Base-by-base conservation (phyloP, 305 asterid species). In the Fraxinus floribunda region DNA sequence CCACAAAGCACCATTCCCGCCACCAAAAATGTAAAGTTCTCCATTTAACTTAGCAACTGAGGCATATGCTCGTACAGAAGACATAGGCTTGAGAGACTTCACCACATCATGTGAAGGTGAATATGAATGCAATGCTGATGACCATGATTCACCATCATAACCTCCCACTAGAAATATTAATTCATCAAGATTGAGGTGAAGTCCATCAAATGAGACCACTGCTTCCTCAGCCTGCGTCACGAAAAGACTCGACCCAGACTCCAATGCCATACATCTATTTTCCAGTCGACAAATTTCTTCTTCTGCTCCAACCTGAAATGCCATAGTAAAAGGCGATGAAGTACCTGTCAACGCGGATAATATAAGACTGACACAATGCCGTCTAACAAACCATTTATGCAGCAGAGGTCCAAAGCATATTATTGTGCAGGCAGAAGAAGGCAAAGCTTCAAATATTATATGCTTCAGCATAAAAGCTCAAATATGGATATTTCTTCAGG, bases 21-120 rank as follows among this genome's bases (percentile, higher is more conserved):
- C 98, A 89, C 98, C 99, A 83, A 95, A 77, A 55, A 87, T 92
- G 79, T 89, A 95, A 78, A 95, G 84, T 81, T 94, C 96, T 52
- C 87, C 91, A 78, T 90, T 88, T 74, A 92, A 84, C 78, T 74
- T 87, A 39, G 91, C 92, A 66, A 89, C 85, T 79, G 98, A 87
- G 84, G 95, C 89, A 89, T 90, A 91, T 78, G 93, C 87, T 62
- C 98, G 92, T 71, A 71, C 85, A 80, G 82, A 85, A 79, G 88
- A 86, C 99, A 94, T 91, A 76, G 98, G 91, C 85, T 83, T 90
- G 2, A 91, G 93, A 75, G 93, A 86, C 83, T 85, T 88, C 66
- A 91, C 74, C 80, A 83, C 86, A 87, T 93, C 97, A 36, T 78
- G 76, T 79, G 90, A 86, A 84, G 99, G 97, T 49, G 85, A 82